Evolutionary conservation across 2,329 filamentous ascomycete species (phyloP).

Genomic region (Thelonectria olida): DNA sequence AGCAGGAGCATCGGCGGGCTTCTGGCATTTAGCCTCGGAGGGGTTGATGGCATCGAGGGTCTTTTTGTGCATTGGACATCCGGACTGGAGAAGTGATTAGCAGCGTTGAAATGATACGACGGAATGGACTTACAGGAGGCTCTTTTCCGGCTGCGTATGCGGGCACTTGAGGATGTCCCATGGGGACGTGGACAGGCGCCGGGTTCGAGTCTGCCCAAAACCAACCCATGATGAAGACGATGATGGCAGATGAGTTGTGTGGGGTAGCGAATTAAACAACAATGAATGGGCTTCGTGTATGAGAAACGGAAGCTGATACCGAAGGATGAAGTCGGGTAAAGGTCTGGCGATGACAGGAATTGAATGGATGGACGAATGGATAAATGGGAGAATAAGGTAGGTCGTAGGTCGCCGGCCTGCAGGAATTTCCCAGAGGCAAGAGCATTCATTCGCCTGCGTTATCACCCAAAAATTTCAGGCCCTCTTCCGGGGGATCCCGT

Average conservation of each 20-base stretch:
- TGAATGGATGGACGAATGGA: constrained; percentile 9
- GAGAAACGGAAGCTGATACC: background rate
- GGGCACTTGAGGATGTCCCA: constrained; percentile 43
- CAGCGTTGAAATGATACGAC: background rate
- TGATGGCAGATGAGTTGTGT: background rate
- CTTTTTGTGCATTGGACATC: constrained; percentile 68
- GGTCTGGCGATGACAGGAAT: background rate
- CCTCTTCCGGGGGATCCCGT: constrained; percentile 17
- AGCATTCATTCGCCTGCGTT: constrained; percentile 8
- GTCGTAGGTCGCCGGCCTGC: background rate
- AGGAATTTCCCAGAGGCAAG: constrained; percentile 17
- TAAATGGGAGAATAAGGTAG: constrained; percentile 14
- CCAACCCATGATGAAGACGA: constrained; percentile 62
- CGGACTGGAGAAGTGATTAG: constrained; percentile 51
- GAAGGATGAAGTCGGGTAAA: background rate
- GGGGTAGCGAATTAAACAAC: background rate
- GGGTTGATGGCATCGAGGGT: constrained; percentile 58
- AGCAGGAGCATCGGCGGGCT: constrained; percentile 32
- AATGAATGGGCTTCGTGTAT: background rate
- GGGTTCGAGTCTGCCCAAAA: constrained; percentile 66
- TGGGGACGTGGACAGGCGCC: constrained; percentile 44
- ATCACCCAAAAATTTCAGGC: constrained; percentile 14
- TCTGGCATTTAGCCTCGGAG: constrained; percentile 33
- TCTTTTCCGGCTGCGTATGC: constrained; percentile 35
- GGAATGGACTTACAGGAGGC: constrained; percentile 44